Base-by-base conservation (phyloP, 2,329 filamentous ascomycete species). In the Aspergillus sp. region DNA sequence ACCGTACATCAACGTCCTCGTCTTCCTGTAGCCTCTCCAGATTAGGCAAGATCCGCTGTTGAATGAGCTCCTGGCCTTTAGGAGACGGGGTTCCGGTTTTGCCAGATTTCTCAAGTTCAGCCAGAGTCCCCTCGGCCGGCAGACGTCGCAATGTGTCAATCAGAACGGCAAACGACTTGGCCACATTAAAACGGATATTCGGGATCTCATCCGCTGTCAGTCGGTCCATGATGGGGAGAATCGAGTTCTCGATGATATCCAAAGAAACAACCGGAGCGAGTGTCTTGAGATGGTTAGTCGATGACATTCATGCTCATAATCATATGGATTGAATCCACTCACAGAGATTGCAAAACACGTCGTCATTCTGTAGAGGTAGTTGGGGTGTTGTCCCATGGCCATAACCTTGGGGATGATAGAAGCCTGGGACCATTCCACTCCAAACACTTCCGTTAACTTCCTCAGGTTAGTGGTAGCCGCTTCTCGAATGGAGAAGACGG, bases 301-400 rank as follows among this genome's bases (percentile, higher is more conserved):
- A 30, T 43, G 53, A 48, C 54, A 48, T 36, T 52, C 29, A 29
- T n/a, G 35, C 32, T 26, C 42, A n/a, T 3, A 4, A 12, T 32
- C 30, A 32, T 9, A 9, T 32, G 4, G 36, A 2, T 26, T 26
- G 19, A 35, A 7, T 19, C 3, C 30, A 79, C 87, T 76, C 79
- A 98, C 93, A 59, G 89, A 91, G 57, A 98, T 94, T 52, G 93
- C 93, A 68, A 98, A 98, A 74, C 91, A 97, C n/a, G 93, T 98
- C 7, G 93, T 98, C 93, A 98, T 98, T 67, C 93, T 82, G 79
- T 98, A 98, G 45, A 98, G 84, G 68, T 98, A 98, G 74, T 98
- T 98, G 51, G 91, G 88, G 68, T 98, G 93, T 64, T 88, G 87
- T 50, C 93, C 93, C 93, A 98, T 97, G 34, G 86, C 87, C 79